Evolutionary conservation across 179 eudicot species (phyloP), one percentile per base, ranked within the genome.

Genomic region (Sideroxylon spinosum): DNA sequence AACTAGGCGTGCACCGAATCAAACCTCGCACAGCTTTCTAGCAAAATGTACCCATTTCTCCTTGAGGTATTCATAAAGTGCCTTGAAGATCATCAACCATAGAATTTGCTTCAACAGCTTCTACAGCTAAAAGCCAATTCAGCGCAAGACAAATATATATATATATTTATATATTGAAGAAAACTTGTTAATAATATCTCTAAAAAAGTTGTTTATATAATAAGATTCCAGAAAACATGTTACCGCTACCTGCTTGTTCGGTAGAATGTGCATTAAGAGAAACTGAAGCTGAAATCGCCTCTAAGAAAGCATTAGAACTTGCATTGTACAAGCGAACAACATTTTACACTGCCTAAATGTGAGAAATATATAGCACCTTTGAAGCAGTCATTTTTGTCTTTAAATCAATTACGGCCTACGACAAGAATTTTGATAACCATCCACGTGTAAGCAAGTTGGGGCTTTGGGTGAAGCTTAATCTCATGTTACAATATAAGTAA

Each of bases 291-390:
- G 97, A 90, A 73, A 94, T 84, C 81, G 92, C 98, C 74, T 94
- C 99, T 80, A 96, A 83, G 80, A 85, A 85, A 80, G 97, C 91
- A 88, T 88, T 90, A 26, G 89, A 85, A 80, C 88, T 82, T n/a
- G 97, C 96, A 82, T 91, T 94, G 85, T 96, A 97, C 86, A 91
- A 73, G 17, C 95, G 89, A 64, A 92, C 97, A 66, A 96, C 93
- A 89, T 96, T 92, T 87, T 92, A 93, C 75, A 96, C 74, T 37
- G 92, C 93, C 82, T 96, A 98, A 77, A 94, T 84, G 75, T 96
- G 97, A 69, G 99, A 96, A 56, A 90, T 75, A 79, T 86, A 90
- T 78, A 90, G 78, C 12, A 85, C 81, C 80, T 87, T 84, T 8
- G 97, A 89, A 88, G 87, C 83, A 78, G 78, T 78, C 75, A 90